Evolutionary conservation across 805 yeast genomes (phyloP).

Genomic region (Metschnikowia cubensis): DNA sequence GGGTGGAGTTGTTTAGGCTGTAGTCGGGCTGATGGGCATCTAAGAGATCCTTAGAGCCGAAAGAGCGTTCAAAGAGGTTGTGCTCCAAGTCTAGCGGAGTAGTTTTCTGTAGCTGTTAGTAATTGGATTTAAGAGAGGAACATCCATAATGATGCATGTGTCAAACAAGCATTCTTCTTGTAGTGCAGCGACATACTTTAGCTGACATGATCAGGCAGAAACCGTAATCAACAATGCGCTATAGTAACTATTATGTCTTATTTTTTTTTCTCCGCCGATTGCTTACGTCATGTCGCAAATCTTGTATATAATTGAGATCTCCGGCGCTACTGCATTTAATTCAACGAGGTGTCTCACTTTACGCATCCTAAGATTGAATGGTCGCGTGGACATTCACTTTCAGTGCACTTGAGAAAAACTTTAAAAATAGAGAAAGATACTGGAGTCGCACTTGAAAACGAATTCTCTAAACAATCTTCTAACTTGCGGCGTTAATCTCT

Average conservation of each 20-base stretch:
- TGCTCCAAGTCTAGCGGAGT: conserved; percentile 77
- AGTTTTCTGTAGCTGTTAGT: conserved; percentile 24
- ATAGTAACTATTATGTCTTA: neutral
- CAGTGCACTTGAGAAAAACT: neutral
- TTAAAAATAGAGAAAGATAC: neutral
- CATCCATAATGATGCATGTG: too few species aligned
- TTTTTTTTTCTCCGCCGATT: conserved; percentile 7
- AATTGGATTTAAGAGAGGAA: neutral
- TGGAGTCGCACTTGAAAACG: neutral
- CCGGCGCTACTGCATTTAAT: neutral
- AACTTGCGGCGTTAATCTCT: conserved; percentile 9
- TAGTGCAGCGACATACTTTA: conserved; percentile 2
- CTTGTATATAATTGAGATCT: conserved; percentile 7
- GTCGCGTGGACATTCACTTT: neutral
- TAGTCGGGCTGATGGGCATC: conserved; percentile 7
- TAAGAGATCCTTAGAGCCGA: conserved; percentile 57
- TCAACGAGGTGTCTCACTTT: neutral
- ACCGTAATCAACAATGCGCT: neutral
- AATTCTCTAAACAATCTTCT: neutral
- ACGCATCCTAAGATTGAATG: neutral
- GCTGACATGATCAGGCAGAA: conserved; percentile 1
- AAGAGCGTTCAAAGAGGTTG: conserved; percentile 92
- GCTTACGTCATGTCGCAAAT: conserved; percentile 15
- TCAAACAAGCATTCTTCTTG: neutral
- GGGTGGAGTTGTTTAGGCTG: neutral